These are phyloP conservation scores for Pontederia crassipes DNA, from an alignment of 176 grass and related monocot genomes.

Conservation along the genomic window DNA sequence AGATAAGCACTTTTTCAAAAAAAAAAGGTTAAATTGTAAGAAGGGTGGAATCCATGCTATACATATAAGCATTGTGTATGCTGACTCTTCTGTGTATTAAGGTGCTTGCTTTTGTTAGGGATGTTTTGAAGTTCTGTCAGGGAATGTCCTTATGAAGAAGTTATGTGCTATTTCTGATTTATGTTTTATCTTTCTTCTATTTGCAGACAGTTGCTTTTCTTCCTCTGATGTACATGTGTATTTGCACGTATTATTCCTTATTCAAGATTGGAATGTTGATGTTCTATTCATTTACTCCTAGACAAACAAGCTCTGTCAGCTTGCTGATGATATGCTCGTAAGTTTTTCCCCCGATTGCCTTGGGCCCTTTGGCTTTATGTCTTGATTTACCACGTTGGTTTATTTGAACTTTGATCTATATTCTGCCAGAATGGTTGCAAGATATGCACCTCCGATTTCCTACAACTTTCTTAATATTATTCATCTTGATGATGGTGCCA, in stretches of 20 bases:
- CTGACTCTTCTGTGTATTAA: too few species aligned
- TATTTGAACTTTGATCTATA: constrained; percentile 3
- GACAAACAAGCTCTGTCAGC: constrained; percentile 94
- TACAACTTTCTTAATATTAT: constrained; percentile 99
- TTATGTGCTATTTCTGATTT: too few species aligned
- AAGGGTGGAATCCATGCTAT: too few species aligned
- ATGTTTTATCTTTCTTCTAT: neutral
- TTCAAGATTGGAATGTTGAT: constrained; percentile 99
- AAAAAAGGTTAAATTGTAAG: too few species aligned
- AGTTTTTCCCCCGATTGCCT: constrained; percentile 28
- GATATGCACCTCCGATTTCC: constrained; percentile 98
- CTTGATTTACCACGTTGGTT: neutral
- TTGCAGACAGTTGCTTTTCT: constrained; percentile 85
- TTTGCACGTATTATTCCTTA: constrained; percentile 99
- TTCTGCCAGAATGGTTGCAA: constrained; percentile 95
- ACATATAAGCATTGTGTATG: too few species aligned
- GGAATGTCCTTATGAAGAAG: too few species aligned
- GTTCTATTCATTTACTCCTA: constrained; percentile 97
- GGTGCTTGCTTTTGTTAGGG: too few species aligned
- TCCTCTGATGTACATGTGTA: constrained; percentile 97
- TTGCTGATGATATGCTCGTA: constrained; percentile 99
- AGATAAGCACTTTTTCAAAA: too few species aligned
- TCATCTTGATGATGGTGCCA: constrained; percentile 72
- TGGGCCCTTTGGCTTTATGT: constrained; percentile 19
- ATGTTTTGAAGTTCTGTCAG: too few species aligned